These are phyloP conservation scores for Polygonum maritimum DNA, from an alignment of 148 eudicot genomes.

Conservation along the genomic window DNA sequence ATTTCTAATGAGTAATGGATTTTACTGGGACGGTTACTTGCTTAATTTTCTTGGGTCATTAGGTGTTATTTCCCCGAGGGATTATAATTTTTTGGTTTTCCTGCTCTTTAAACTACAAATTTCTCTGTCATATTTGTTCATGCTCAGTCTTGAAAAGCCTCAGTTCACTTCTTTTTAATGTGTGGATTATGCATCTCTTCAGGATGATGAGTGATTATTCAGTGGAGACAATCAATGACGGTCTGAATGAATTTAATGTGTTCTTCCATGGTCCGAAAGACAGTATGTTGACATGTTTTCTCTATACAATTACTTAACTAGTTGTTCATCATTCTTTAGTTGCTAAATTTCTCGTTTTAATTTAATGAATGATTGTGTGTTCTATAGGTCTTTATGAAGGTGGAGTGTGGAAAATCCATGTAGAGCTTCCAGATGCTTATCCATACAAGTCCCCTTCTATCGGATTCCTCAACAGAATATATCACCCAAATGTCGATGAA, in stretches of 20 bases:
- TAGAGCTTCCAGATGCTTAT: slow-evolving; percentile 76
- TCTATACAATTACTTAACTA: background rate
- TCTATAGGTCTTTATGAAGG: slow-evolving; percentile 68
- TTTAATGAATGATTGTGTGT: background rate
- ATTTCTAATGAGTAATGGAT: background rate
- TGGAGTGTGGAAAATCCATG: slow-evolving; percentile 80
- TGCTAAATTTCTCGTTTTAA: background rate
- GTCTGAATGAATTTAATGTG: slow-evolving; percentile 64
- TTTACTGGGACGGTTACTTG: background rate
- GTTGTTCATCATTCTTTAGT: background rate
- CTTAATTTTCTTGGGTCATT: background rate
- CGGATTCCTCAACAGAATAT: slow-evolving; percentile 62
- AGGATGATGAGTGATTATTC: slow-evolving; percentile 89
- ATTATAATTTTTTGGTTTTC: no score
- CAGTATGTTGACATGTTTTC: slow-evolving; percentile 29
- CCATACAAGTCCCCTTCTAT: slow-evolving; percentile 78
- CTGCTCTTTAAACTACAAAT: background rate
- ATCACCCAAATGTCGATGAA: slow-evolving; percentile 80
- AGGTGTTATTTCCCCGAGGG: background rate
- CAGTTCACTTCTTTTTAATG: background rate
- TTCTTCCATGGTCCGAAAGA: slow-evolving; percentile 85
- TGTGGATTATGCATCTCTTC: background rate
- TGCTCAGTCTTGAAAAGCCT: background rate
- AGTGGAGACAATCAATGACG: slow-evolving; percentile 77
- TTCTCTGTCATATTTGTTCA: background rate